A percentile compares a stretch with the other conserved stretches of the same genome.
Evolutionary conservation across 495 filamentous ascomycete species (phyloP).

Genomic region (Xylaria grammica): DNA sequence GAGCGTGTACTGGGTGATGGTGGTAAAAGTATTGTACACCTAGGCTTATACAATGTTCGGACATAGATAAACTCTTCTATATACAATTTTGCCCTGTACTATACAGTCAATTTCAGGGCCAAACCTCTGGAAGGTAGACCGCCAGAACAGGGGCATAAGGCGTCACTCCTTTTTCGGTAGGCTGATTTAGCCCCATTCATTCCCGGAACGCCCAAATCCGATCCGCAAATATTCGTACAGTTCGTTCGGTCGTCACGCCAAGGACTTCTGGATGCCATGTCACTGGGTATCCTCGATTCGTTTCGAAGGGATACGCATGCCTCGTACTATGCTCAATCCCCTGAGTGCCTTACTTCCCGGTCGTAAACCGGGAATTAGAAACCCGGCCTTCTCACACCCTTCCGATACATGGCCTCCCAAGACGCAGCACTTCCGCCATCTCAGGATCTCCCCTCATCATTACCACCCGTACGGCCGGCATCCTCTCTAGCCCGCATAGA

Average conservation of each 20-base stretch:
- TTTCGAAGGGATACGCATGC: background rate
- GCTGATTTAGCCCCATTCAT: too few relatives aligned
- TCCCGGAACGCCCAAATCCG: background rate
- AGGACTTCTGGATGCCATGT: background rate
- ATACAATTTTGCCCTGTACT: constrained; percentile 1
- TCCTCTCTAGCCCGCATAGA: constrained; percentile 34
- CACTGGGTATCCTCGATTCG: background rate
- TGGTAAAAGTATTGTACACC: constrained; percentile 25
- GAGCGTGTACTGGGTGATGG: constrained; percentile 7
- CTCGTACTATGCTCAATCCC: too few relatives aligned
- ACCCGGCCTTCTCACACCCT: background rate
- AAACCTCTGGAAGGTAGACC: background rate
- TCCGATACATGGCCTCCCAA: background rate
- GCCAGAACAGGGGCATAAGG: background rate
- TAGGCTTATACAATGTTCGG: constrained; percentile 22
- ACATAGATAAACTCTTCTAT: constrained; percentile 22
- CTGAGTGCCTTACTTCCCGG: too few relatives aligned
- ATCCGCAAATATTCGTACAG: constrained; percentile 13
- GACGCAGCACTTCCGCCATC: background rate
- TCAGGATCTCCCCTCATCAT: constrained; percentile 9
- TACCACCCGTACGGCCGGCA: constrained; percentile 19
- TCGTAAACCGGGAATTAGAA: background rate
- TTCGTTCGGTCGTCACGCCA: background rate
- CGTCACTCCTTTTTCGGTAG: background rate
- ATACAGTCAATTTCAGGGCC: background rate